A percentile compares a stretch with the other conserved stretches of the same genome.
phyloP scores from a whole-genome alignment of 2,329 filamentous ascomycete species.

The Aspergillus glaucus region DNA sequence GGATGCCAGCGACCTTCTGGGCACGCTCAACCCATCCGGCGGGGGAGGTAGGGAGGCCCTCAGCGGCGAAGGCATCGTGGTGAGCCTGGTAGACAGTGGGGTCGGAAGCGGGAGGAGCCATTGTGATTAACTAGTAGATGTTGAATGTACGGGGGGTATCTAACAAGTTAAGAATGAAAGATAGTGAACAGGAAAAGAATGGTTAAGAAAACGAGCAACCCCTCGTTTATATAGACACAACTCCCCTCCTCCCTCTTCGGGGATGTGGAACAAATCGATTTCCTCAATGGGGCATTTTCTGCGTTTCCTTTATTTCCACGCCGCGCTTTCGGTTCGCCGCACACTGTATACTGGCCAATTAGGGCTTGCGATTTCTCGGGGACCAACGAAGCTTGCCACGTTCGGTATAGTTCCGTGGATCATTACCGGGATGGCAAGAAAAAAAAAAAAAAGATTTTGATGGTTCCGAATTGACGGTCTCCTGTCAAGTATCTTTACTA shows the following conservation, averaged over 20 bases:
- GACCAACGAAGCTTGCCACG: background rate
- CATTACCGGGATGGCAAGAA: background rate
- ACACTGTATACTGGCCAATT: background rate
- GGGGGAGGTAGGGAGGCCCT: slow-evolving; percentile 30
- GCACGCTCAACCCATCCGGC: slow-evolving; percentile 46
- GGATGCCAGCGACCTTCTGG: slow-evolving; percentile 43
- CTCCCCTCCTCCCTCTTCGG: background rate
- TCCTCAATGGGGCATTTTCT: background rate
- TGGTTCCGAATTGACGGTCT: background rate
- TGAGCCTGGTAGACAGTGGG: slow-evolving; percentile 38
- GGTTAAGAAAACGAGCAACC: background rate
- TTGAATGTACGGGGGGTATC: background rate
- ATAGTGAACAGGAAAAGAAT: background rate
- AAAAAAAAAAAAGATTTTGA: background rate
- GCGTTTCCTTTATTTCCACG: no score
- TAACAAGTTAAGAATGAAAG: background rate
- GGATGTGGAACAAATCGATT: background rate
- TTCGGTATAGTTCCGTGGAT: background rate
- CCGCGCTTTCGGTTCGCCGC: background rate
- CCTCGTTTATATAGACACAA: background rate
- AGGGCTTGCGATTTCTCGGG: background rate
- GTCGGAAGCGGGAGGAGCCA: slow-evolving; percentile 20
- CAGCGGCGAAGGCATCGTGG: slow-evolving; percentile 29
- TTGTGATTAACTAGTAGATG: no score
- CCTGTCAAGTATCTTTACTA: background rate